These are phyloP conservation scores for Nicotiana paniculata DNA, from an alignment of 257 asterid species.

Conservation along the genomic window DNA sequence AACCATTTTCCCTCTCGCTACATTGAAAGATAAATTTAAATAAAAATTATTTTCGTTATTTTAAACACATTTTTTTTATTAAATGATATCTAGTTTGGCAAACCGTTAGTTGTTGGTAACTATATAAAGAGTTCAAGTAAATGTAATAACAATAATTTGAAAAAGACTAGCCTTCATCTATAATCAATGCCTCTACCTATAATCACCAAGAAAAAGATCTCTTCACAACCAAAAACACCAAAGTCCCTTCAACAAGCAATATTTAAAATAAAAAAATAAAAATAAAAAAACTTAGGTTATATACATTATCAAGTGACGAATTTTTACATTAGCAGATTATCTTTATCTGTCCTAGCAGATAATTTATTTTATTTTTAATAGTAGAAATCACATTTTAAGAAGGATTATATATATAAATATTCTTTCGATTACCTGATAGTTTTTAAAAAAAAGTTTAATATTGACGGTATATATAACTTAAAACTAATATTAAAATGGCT, in stretches of 20 bases:
- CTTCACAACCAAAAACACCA: conserved; percentile 6
- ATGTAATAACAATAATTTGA: conserved; percentile 37
- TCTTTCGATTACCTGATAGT: no score
- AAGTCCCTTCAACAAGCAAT: neutral
- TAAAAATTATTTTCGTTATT: neutral
- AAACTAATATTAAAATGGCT: no score
- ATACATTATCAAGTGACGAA: no score
- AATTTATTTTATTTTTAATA: no score
- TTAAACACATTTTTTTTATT: neutral
- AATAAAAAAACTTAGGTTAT: no score
- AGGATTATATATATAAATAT: no score
- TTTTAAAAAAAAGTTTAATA: no score
- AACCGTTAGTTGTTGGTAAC: neutral
- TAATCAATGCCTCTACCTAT: conserved; percentile 39
- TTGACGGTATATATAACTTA: no score
- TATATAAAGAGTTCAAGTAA: conserved; percentile 1
- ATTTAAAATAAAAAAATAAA: neutral
- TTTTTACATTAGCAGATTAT: no score
- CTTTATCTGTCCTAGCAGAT: no score
- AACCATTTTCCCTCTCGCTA: neutral
- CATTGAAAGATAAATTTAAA: neutral
- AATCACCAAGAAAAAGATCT: conserved; percentile 20
- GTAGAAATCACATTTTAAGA: no score
- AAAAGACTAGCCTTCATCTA: conserved; percentile 34
- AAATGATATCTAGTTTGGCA: neutral